Evolutionary conservation across 2,329 filamentous ascomycete genomes (phyloP), one percentile per base, ranked within the genome.

Genomic region (Verticillium longisporum): DNA sequence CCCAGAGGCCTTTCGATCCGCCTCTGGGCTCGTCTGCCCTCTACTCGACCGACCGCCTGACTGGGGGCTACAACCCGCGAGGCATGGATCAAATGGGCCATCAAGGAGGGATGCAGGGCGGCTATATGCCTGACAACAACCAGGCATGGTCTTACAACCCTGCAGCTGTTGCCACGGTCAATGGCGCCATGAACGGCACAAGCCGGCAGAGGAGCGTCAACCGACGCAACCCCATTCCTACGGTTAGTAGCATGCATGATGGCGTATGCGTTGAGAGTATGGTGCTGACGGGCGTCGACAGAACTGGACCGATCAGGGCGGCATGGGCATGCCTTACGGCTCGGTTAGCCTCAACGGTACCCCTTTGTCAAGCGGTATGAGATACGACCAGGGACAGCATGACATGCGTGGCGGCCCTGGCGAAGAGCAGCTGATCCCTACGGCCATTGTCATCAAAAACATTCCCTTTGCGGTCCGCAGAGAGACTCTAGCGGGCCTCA

Each of bases 361-460:
- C 56, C 72, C 71, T 58, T 67, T 79, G 65, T 68, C 74, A 6
- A 77, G 76, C 60, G 57, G 57, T 1, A 75, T 79, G n/a, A 75
- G 78, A n/a, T 76, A 70, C 53, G 66, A 65, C n/a, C 69, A 68
- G 53, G 63, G 59, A 45, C 66, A 69, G 41, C 66, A 57, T 33
- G 72, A 73, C 55, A 72, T 77, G 69, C 68, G 71, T 62, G 62
- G 60, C 70, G 71, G 70, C 75, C 79, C 69, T 70, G 83, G 86
- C 56, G 83, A 87, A 61, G 94, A 97, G 67, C 94, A 98, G 77
- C 85, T 99, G 63, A 99, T 99, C 62, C 94, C 94, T 2, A 99
- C 95, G 3, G 95, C 95, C 60, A 98, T 99, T 68, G 95, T 99
- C 62, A 98, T 99, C 77, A 99, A 99, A 80, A 99, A 99, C 73